Percentiles rank a stretch among this genome's conserved stretches.
phyloP scores from a whole-genome alignment of 2,329 filamentous ascomycete genomes.

The Rutstroemia sp. region DNA sequence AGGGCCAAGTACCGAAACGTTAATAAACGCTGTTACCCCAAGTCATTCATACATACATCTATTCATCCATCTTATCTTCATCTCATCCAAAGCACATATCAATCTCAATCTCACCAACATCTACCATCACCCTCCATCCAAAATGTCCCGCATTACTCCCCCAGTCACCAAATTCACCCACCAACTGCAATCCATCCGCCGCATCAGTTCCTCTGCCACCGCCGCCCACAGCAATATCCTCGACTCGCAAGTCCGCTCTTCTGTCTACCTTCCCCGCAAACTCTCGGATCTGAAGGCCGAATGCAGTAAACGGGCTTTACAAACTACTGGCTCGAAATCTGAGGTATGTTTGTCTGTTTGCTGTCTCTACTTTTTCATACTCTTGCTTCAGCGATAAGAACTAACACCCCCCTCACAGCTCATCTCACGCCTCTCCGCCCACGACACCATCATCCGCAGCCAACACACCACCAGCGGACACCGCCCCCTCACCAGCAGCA shows the following conservation, averaged over 20 bases:
- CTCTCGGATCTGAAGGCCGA: conserved; percentile 21
- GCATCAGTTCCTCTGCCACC: conserved; percentile 23
- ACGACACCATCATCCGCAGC: conserved; percentile 18
- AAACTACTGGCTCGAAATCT: conserved; percentile 20
- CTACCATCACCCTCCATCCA: neutral
- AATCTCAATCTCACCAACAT: too few relatives aligned
- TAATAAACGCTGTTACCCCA: too few relatives aligned
- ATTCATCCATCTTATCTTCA: too few relatives aligned
- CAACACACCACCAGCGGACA: conserved; percentile 28
- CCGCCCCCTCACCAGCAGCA: conserved; percentile 31
- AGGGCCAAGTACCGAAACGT: too few relatives aligned
- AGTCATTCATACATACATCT: too few relatives aligned
- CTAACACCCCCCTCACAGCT: conserved; percentile 16
- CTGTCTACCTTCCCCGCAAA: conserved; percentile 24
- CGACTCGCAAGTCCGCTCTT: conserved; percentile 20
- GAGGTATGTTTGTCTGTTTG: conserved; percentile 19
- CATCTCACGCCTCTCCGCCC: conserved; percentile 21
- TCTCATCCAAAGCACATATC: too few relatives aligned
- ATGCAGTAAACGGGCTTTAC: conserved; percentile 22
- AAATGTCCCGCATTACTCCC: conserved; percentile 28
- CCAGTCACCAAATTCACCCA: conserved; percentile 25
- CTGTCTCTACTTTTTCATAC: neutral
- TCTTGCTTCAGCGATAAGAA: neutral
- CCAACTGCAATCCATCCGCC: conserved; percentile 9
- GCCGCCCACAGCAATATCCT: conserved; percentile 13